Evolutionary conservation across 1,284 basidiomycete genomes (phyloP).

Genomic region (Papiliotrema terrestris): DNA sequence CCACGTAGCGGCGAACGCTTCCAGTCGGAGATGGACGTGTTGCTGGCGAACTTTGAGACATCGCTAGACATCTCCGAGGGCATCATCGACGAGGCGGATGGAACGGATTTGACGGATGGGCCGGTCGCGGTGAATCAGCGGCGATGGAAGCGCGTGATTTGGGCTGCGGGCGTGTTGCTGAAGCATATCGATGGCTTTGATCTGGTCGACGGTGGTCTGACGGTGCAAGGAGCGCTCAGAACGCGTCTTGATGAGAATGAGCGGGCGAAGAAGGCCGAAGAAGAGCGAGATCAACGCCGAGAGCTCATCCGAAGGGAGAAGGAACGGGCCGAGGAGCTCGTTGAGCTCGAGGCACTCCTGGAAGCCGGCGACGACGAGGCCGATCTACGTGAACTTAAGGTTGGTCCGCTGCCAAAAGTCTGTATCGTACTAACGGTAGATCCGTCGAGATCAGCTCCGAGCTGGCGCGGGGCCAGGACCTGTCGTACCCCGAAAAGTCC

Average conservation of each 20-base stretch:
- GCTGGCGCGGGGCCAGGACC: slow-evolving; percentile 34
- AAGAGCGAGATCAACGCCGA: slow-evolving; percentile 24
- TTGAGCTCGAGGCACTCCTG: slow-evolving; percentile 51
- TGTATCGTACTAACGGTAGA: too few relatives aligned
- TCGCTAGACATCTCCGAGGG: slow-evolving; percentile 61
- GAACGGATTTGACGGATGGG: slow-evolving; percentile 53
- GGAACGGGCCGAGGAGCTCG: slow-evolving; percentile 55
- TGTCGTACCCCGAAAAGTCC: slow-evolving; percentile 7
- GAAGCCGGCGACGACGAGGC: slow-evolving; percentile 58
- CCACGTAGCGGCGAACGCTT: slow-evolving; percentile 40
- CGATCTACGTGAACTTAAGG: slow-evolving; percentile 74
- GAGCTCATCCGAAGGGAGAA: slow-evolving; percentile 51
- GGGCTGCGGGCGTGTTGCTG: slow-evolving; percentile 67
- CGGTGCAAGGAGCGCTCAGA: slow-evolving; percentile 61
- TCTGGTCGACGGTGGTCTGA: slow-evolving; percentile 55
- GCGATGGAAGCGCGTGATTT: slow-evolving; percentile 71
- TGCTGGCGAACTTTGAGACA: slow-evolving; percentile 59
- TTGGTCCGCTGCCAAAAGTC: slow-evolving; percentile 32
- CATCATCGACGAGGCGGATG: slow-evolving; percentile 62
- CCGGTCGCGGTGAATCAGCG: slow-evolving; percentile 46
- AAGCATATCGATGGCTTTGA: slow-evolving; percentile 72
- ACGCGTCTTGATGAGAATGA: slow-evolving; percentile 68
- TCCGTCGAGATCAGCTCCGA: slow-evolving; percentile 45
- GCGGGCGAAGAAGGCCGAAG: slow-evolving; percentile 52
- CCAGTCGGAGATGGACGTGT: slow-evolving; percentile 71